Base-by-base conservation (phyloP, 2,329 filamentous ascomycete genomes). In the Zymoseptoria ardabiliae region DNA sequence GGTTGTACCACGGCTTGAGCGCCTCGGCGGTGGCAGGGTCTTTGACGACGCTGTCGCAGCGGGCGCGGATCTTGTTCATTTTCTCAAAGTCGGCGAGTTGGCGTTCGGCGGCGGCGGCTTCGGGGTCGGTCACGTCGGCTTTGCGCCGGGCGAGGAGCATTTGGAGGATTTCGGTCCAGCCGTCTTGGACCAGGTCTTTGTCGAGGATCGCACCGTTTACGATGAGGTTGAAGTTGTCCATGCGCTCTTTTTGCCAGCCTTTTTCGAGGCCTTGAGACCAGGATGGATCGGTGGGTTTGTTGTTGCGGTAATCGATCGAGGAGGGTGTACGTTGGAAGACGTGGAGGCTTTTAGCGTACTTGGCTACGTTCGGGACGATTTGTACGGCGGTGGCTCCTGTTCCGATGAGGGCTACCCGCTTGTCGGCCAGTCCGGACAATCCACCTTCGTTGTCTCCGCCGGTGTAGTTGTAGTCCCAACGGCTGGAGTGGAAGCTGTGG, bases 1-100 rank as follows among this genome's bases (percentile, higher is more conserved):
- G 72, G 0, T 81, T 78, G 66, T 86, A 87, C 81, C 81, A 85
- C 0, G 82, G 74, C 66, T 83, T 82, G 4, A 86, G 75, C 2
- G 71, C 75, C 19, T 77, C 76, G 0, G 84, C 84, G 0, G 79
- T 82, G 1, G 69, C 70, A 11, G 72, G 71, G 63, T 86, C 78
- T 48, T 78, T 70, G 21, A 87, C 82, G 21, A 81, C 69, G 0
- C 73, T 65, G 23, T 81, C 78, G 8, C 79, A 74, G 2, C 80
- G 77, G 2, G 69, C 71, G 1, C 82, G 78, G 23, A 81, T 68
- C 2, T 69, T 61, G 21, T 83, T 76, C 53, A 66, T 66, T 54
- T 65, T 63, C 21, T 66, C 64, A 54, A 66, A 66, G 45, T 66
- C 63, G 21, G 61, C 61, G 52, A 65, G 50, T 58, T 65, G 64